Percentiles rank a stretch among this genome's conserved stretches.
These are phyloP conservation scores for Nakazawaea wickerhamii DNA, from an alignment of 805 yeast species.

Conservation along the genomic window DNA sequence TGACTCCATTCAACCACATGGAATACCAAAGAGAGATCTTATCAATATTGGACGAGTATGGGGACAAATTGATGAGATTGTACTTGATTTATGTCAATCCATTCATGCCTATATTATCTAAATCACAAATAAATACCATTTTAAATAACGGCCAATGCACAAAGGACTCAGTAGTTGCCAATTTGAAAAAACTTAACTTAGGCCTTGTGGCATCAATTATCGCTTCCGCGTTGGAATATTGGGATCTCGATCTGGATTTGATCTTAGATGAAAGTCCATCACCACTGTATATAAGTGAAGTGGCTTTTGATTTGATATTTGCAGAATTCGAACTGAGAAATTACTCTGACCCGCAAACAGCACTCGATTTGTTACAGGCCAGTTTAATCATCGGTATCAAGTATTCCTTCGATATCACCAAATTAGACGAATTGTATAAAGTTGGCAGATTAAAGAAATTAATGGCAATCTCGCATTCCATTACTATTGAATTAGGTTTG, in stretches of 20 bases:
- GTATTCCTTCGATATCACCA: conserved; percentile 10
- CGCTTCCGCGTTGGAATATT: conserved; percentile 10
- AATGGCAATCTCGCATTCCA: conserved; percentile 4
- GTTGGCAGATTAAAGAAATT: conserved; percentile 1
- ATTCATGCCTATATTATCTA: conserved; percentile 10
- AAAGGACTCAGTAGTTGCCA: not conserved
- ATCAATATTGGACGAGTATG: conserved; percentile 7
- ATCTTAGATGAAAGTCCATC: conserved; percentile 8
- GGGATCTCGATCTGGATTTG: conserved; percentile 12
- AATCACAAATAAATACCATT: conserved; percentile 6
- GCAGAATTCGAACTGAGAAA: conserved; percentile 2
- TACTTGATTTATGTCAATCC: conserved; percentile 13
- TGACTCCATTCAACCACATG: not conserved
- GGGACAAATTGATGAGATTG: conserved; percentile 8
- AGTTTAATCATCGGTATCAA: conserved; percentile 11
- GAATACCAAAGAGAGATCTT: conserved; percentile 8
- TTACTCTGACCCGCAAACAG: not conserved
- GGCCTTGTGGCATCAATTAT: conserved; percentile 5
- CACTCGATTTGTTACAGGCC: conserved; percentile 8
- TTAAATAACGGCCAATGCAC: conserved; percentile 7
- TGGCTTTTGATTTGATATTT: conserved; percentile 11
- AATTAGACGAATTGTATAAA: conserved; percentile 5
- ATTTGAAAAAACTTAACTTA: conserved; percentile 8
- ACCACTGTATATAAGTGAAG: not conserved
- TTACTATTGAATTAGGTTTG: conserved; percentile 7